Evolutionary conservation across 129 eudicot genomes (phyloP).

Genomic region (Lonicera japonica): DNA sequence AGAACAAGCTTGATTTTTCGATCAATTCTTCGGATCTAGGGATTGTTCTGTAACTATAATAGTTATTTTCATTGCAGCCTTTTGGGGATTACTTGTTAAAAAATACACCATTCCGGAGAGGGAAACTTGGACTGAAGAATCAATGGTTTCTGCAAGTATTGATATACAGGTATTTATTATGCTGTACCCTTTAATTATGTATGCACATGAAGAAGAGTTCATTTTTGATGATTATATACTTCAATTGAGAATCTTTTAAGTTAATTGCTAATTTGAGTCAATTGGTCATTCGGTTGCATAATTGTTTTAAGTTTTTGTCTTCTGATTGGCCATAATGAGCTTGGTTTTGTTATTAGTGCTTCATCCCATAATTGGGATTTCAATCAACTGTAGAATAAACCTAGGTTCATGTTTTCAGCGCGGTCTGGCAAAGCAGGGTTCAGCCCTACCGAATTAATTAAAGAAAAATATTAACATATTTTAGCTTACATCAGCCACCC

Average conservation of each 20-base stretch:
- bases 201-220: background rate
- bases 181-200: background rate
- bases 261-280: background rate
- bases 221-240: background rate
- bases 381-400: no score
- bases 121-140: slow-evolving; percentile 7
- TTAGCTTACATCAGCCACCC: no score
- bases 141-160: slow-evolving; percentile 51
- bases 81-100: background rate
- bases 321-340: no score
- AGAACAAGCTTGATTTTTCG: background rate
- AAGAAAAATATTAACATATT: no score
- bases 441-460: no score
- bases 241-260: no score
- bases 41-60: slow-evolving; percentile 17
- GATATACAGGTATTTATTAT: slow-evolving; percentile 39
- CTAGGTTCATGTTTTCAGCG: no score
- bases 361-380: no score
- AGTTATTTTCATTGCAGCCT: slow-evolving; percentile 8
- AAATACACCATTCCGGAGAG: background rate
- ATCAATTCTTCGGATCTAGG: slow-evolving; percentile 23
- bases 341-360: no score
- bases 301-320: no score
- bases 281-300: background rate
- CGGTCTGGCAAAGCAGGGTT: no score